Percentiles rank a stretch among this genome's conserved stretches.
Evolutionary conservation across 345 rosid species (phyloP).

Genomic region (Murraya paniculata): DNA sequence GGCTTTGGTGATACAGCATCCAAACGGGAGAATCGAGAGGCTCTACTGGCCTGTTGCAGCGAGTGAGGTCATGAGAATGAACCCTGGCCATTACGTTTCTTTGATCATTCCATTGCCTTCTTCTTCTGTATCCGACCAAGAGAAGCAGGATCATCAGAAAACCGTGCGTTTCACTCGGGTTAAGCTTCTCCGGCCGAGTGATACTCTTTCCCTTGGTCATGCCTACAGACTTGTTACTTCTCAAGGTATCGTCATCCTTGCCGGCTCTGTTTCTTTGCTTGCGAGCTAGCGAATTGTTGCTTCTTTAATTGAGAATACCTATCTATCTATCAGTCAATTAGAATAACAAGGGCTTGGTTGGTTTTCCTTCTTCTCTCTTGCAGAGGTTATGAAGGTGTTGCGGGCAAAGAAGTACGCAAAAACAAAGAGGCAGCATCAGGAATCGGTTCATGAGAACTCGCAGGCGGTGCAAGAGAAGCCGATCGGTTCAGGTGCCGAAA

Average conservation of each 20-base stretch:
- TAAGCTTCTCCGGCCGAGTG: constrained; percentile 84
- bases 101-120: constrained; percentile 88
- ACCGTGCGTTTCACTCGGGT: constrained; percentile 70
- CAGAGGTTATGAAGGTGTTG: constrained; percentile 89
- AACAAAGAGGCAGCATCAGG: constrained; percentile 52
- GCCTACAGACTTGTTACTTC: constrained; percentile 93
- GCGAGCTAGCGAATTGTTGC: neutral
- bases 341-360: neutral
- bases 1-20: constrained; percentile 88
- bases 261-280: neutral
- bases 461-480: constrained; percentile 25
- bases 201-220: constrained; percentile 84
- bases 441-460: constrained; percentile 33
- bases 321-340: no score
- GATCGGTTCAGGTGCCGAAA: constrained; percentile 28
- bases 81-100: constrained; percentile 97
- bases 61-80: constrained; percentile 69
- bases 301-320: neutral
- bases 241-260: constrained; percentile 50
- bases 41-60: constrained; percentile 65
- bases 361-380: neutral
- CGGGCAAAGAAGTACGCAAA: constrained; percentile 77
- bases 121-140: constrained; percentile 23
- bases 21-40: constrained; percentile 78
- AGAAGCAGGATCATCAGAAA: constrained; percentile 22